phyloP scores from a whole-genome alignment of 176 grass and related monocot genomes.

The Eleusine coracana region DNA sequence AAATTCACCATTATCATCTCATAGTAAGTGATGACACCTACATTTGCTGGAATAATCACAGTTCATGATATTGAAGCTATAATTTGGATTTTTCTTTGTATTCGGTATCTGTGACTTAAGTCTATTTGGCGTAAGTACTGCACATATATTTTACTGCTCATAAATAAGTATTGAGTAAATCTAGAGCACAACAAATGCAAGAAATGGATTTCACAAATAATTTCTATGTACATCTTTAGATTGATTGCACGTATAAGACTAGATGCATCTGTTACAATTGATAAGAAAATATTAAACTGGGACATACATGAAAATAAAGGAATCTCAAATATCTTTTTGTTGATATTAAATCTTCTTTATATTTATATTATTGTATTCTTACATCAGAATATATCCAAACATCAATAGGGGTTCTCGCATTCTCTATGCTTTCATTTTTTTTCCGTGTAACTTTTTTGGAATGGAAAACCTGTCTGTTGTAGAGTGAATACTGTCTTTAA shows the following conservation, averaged over 20 bases:
- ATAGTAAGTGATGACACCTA: constrained; percentile 11
- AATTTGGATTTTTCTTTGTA: constrained; percentile 15
- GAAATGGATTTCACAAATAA: background rate
- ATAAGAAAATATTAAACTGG: constrained; percentile 18
- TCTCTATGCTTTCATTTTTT: background rate
- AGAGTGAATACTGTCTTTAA: background rate
- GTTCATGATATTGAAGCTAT: background rate
- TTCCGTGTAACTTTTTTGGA: background rate
- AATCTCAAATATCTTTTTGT: background rate
- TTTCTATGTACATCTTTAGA: constrained; percentile 16
- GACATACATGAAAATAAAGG: background rate
- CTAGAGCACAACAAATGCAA: constrained; percentile 12
- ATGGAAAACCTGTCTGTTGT: background rate
- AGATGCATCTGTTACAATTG: background rate
- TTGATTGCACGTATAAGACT: background rate
- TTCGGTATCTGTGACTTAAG: background rate
- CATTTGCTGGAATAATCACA: constrained; percentile 23
- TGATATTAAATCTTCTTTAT: background rate
- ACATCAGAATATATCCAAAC: background rate
- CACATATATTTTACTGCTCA: background rate
- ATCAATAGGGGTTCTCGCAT: background rate
- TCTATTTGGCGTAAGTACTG: constrained; percentile 4
- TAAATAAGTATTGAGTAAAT: constrained; percentile 8
- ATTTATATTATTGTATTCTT: background rate
- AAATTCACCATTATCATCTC: background rate